phyloP scores from a whole-genome alignment of 345 rosid genomes.

The Lepidium didymum region DNA sequence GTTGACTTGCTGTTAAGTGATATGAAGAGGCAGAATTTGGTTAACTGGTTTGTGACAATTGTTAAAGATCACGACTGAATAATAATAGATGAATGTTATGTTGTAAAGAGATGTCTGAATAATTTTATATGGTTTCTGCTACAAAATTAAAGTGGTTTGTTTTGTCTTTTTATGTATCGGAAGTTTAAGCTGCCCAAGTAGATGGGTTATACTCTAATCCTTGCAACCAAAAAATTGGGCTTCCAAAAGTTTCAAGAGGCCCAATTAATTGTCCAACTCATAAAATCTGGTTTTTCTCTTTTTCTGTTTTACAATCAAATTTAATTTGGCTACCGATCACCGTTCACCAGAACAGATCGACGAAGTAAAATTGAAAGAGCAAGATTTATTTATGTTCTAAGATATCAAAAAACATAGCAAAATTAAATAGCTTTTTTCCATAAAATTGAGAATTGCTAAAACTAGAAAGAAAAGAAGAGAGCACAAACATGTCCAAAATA shows the following conservation, averaged over 20 bases:
- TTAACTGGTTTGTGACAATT: neutral
- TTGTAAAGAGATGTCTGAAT: neutral
- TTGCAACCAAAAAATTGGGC: neutral
- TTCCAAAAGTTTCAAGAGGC: neutral
- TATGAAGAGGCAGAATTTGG: neutral
- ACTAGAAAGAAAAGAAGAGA: too few species aligned
- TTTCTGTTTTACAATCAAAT: too few species aligned
- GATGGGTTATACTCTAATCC: neutral
- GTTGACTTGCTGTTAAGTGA: slow-evolving; percentile 15
- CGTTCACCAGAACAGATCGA: too few species aligned
- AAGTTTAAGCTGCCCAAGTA: neutral
- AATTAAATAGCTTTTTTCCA: too few species aligned
- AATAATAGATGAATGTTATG: neutral
- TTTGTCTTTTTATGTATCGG: neutral
- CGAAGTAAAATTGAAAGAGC: too few species aligned
- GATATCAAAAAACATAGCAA: too few species aligned
- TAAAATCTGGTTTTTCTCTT: neutral
- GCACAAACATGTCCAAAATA: too few species aligned
- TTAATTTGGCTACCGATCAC: too few species aligned
- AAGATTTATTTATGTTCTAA: too few species aligned
- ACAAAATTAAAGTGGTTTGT: neutral
- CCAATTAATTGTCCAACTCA: neutral
- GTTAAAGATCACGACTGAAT: neutral
- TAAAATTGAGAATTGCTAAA: too few species aligned
- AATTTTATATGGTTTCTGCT: neutral